A percentile compares a stretch with the other conserved stretches of the same genome.
Evolutionary conservation across 2,329 filamentous ascomycete species (phyloP).

Genomic region (Scedosporium aurantiacum): DNA sequence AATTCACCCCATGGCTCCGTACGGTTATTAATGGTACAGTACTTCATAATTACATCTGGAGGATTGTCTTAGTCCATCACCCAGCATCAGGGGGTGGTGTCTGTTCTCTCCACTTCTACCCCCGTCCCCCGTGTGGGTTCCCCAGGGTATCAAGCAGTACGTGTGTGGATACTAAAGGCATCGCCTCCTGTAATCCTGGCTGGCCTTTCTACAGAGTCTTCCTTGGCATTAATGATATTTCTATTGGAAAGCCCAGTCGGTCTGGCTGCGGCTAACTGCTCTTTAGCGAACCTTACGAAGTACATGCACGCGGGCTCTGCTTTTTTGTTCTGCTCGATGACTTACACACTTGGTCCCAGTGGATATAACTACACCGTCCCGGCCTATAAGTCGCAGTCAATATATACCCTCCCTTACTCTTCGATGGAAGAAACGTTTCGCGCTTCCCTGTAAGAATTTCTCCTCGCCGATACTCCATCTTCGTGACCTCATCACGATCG

Average conservation of each 20-base stretch:
- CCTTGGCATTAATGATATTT: neutral
- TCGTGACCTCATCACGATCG: constrained; percentile 1
- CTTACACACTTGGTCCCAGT: constrained; percentile 1
- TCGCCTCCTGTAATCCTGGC: constrained; percentile 1
- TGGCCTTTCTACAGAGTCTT: neutral
- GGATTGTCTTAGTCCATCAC: neutral
- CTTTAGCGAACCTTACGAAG: neutral
- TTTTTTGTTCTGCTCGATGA: neutral
- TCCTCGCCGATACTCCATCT: neutral
- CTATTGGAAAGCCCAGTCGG: neutral
- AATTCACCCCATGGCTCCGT: neutral
- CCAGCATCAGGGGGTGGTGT: neutral
- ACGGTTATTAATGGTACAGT: neutral
- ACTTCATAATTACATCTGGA: no score
- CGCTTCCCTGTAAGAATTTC: neutral
- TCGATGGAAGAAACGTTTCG: neutral
- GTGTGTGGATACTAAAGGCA: neutral
- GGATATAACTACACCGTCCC: neutral
- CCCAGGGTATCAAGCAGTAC: neutral
- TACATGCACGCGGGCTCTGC: neutral
- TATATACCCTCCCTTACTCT: neutral
- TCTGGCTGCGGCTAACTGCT: constrained; percentile 4
- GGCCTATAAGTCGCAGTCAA: neutral
- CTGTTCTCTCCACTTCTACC: neutral
- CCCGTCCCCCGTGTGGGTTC: neutral